Conservation (phyloP, 345 rosid species). For the Pugionium dolabratum region DNA sequence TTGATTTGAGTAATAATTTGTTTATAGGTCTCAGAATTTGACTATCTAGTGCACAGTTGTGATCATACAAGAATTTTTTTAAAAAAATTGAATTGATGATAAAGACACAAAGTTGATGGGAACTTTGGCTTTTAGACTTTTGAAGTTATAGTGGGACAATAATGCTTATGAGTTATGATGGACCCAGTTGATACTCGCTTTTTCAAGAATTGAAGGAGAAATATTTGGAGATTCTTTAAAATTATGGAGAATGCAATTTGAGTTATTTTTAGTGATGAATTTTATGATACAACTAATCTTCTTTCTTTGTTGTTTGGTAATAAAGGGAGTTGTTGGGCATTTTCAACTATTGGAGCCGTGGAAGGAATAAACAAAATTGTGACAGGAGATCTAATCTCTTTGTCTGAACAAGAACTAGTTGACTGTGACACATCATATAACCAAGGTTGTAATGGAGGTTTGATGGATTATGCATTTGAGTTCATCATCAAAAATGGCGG, state of each 20-base stretch:
- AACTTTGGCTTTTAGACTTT: conserved; percentile 9
- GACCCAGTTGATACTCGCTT: conserved; percentile 20
- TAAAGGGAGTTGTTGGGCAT: conserved; percentile 99
- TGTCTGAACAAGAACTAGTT: conserved; percentile 93
- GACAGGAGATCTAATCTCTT: conserved; percentile 66
- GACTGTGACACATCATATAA: conserved; percentile 79
- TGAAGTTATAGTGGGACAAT: conserved; percentile 12
- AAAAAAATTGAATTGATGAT: not conserved
- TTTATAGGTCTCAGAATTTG: too few species aligned
- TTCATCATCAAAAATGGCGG: conserved; percentile 92
- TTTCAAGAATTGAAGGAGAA: conserved; percentile 7
- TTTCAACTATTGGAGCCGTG: conserved; percentile 82
- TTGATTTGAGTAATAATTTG: too few species aligned
- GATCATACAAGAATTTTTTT: too few species aligned
- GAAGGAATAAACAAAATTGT: conserved; percentile 90
- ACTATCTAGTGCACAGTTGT: too few species aligned
- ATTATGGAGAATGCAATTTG: too few species aligned
- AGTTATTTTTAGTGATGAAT: too few species aligned
- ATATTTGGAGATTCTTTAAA: too few species aligned
- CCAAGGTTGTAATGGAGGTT: conserved; percentile 90
- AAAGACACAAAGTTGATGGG: not conserved
- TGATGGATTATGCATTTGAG: conserved; percentile 89
- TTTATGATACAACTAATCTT: conserved; percentile 1
- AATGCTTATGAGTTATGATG: not conserved
- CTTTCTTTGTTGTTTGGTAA: conserved; percentile 6